Base-by-base conservation (phyloP, 108 stramenopile species). In the Pseudonitzschia multiseries region DNA sequence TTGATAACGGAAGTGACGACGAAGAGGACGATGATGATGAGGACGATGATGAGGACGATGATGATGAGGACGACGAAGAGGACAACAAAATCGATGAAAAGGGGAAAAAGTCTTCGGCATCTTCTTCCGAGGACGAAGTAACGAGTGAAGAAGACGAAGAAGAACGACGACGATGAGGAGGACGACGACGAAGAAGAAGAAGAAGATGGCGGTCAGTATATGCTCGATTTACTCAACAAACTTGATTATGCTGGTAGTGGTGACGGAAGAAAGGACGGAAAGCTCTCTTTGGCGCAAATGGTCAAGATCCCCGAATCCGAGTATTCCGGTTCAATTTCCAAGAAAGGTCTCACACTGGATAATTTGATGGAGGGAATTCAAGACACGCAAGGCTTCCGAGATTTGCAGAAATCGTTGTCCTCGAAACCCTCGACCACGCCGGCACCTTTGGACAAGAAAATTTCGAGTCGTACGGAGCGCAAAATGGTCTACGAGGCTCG, bases 121-220 rank as follows among this genome's bases (percentile, higher is more conserved):
- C 22, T 31, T 85, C 89, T 65, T 92, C 92, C 54, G 50, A 81
- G 27, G 41, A 31, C 18, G 66, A 76, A 8, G 75, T 79, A 43
- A 57, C 64, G 42, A 53, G 51, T 48, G 71, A 78, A 24, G 84
- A 77, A 12, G 82, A 85, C 52, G n/a, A n/a, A n/a, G n/a, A n/a
- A n/a, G n/a, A n/a, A n/a, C n/a, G n/a, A n/a, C n/a, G 86, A 80
- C 14, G 75, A 69, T 62, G 65, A 68, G 21, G 80, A 90, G 56
- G 84, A 92, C 13, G 83, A 89, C 21, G 91, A 87, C 50, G 84
- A 83, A 70, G 90, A 91, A 5, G 87, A 89, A 43, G 91, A 93
- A 24, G 92, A 89, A 43, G 94, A 94, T 76, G 94, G 89, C 17
- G 94, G 90, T 9, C 81, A 92, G 43, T 93, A 93, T 65, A 93